phyloP scores from a whole-genome alignment of 768 basidiomycete species.

The Trametes sanguinea region DNA sequence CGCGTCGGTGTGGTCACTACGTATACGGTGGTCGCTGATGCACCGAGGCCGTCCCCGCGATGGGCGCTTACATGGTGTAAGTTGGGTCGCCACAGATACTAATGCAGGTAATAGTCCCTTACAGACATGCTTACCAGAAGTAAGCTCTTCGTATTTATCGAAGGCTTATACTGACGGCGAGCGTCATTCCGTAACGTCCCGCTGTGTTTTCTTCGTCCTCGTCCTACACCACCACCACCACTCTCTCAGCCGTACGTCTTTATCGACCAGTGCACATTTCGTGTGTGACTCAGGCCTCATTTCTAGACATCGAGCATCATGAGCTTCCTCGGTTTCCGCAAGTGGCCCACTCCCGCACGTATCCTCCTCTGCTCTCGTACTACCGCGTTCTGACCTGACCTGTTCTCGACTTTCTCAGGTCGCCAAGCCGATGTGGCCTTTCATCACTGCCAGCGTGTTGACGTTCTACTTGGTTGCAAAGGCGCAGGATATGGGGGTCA shows the following conservation, averaged over 20 bases:
- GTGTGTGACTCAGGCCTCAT: neutral
- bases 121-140: too few relatives aligned
- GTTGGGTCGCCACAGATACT: too few relatives aligned
- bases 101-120: too few relatives aligned
- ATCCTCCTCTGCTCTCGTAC: slow-evolving; percentile 7
- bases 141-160: too few relatives aligned
- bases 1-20: too few relatives aligned
- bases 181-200: slow-evolving; percentile 14
- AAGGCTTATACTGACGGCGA: neutral
- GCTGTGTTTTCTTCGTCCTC: slow-evolving; percentile 17
- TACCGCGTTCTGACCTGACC: neutral
- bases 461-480: slow-evolving; percentile 68
- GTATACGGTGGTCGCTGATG: too few relatives aligned
- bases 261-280: neutral
- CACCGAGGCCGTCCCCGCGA: too few relatives aligned
- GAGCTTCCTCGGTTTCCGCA: slow-evolving; percentile 79
- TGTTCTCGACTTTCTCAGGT: slow-evolving; percentile 45
- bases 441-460: slow-evolving; percentile 64
- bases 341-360: slow-evolving; percentile 79
- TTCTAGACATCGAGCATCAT: slow-evolving; percentile 37
- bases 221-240: neutral
- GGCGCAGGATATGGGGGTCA: slow-evolving; percentile 67
- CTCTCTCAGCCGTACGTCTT: slow-evolving; percentile 2
- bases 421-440: slow-evolving; percentile 76
- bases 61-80: too few relatives aligned